Evolutionary conservation across 495 filamentous ascomycete species (phyloP).

Genomic region (Cercophora newfieldiana): DNA sequence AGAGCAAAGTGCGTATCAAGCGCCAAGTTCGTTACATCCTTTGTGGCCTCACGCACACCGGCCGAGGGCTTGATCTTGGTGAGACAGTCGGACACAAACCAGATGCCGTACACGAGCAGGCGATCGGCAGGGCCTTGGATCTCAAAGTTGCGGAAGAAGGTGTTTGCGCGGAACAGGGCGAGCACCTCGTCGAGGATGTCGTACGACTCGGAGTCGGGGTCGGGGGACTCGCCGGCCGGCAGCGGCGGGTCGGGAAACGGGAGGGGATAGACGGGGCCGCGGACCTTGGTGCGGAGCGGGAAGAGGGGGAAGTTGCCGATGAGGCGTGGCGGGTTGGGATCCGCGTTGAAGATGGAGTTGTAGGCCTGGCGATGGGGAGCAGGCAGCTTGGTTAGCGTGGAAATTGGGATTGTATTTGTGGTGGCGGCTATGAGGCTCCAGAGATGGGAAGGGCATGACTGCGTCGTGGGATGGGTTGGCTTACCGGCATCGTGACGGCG

Average conservation of each 20-base stretch:
- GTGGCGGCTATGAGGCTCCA: neutral
- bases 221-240: slow-evolving; percentile 67
- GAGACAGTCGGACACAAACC: slow-evolving; percentile 88
- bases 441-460: neutral
- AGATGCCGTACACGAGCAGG: slow-evolving; percentile 92
- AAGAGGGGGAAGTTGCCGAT: slow-evolving; percentile 92
- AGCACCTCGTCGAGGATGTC: slow-evolving; percentile 94
- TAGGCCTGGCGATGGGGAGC: slow-evolving; percentile 64
- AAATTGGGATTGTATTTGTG: too few relatives aligned
- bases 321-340: slow-evolving; percentile 50
- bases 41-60: slow-evolving; percentile 51
- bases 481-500: slow-evolving; percentile 31
- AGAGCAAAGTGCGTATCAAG: slow-evolving; percentile 88
- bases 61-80: slow-evolving; percentile 72
- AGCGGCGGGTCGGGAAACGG: slow-evolving; percentile 60
- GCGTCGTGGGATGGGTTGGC: neutral
- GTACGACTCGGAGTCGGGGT: slow-evolving; percentile 84
- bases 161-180: slow-evolving; percentile 93
- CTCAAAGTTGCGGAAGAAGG: slow-evolving; percentile 98
- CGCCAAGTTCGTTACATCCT: slow-evolving; percentile 60
- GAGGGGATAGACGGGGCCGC: slow-evolving; percentile 87
- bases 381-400: neutral
- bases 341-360: slow-evolving; percentile 89
- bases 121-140: slow-evolving; percentile 96
- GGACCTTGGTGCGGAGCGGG: slow-evolving; percentile 87